A percentile compares a stretch with the other conserved stretches of the same genome.
Evolutionary conservation across 164 flowering plant genomes (phyloP).

Genomic region (Annona squamosa): DNA sequence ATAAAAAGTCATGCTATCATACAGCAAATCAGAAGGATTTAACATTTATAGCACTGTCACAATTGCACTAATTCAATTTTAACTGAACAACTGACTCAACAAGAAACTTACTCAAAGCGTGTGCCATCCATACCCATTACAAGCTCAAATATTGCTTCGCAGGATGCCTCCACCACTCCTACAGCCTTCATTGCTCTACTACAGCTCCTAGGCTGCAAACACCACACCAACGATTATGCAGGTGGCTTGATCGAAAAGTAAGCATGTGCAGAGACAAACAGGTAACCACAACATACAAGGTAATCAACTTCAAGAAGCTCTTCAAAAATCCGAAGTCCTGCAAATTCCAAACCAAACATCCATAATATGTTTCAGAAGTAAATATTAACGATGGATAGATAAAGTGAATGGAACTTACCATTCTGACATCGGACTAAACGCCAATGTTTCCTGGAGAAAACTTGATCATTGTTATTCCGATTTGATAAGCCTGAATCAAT

Average conservation of each 20-base stretch:
- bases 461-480: constrained; percentile 61
- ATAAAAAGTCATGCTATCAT: constrained; percentile 1
- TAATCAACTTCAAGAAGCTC: constrained; percentile 97
- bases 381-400: not conserved
- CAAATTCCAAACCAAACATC: constrained; percentile 9
- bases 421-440: constrained; percentile 98
- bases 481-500: constrained; percentile 62
- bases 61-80: not conserved
- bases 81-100: constrained; percentile 2
- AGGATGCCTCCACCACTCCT: constrained; percentile 92
- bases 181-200: constrained; percentile 99
- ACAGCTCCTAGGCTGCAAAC: constrained; percentile 92
- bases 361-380: not conserved
- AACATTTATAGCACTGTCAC: not conserved
- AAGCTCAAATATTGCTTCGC: constrained; percentile 98
- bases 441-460: constrained; percentile 90
- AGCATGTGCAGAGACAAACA: constrained; percentile 1
- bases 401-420: constrained; percentile 30
- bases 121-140: constrained; percentile 98
- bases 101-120: constrained; percentile 83
- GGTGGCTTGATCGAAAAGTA: not conserved
- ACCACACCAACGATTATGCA: constrained; percentile 3
- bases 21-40: not conserved
- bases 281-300: constrained; percentile 52
- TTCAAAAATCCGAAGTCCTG: constrained; percentile 99